Evolutionary conservation across 208 protist genomes (phyloP), one percentile per base, ranked within the genome.

Genomic region (Wallacemonas sp.): DNA sequence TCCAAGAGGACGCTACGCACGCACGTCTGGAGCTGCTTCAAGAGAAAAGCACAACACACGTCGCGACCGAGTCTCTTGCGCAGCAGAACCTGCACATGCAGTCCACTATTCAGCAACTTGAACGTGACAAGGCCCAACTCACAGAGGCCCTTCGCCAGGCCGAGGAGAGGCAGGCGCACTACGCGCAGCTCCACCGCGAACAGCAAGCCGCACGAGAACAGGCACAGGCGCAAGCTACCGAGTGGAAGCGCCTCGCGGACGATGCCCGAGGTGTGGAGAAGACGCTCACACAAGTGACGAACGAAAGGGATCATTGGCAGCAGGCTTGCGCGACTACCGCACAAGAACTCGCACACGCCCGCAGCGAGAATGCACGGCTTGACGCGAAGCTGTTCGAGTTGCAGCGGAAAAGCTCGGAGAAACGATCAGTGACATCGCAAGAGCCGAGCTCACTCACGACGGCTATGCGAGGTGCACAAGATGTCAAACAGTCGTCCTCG

Each of bases 371-470:
- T 34, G 41, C 61, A 14, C n/a, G 61, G 47, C 58, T 72, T 5
- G 66, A 65, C 38, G 66, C 66, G 5, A 33, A 64, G 42, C 39
- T 72, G 34, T 70, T 70, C 26, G 65, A 62, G 46, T 3, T 24
- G n/a, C 65, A 63, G 36, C 65, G 64, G 8, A 46, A 31, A 38
- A 31, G n/a, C n/a, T n/a, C n/a, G n/a, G n/a, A n/a, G n/a, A n/a
- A n/a, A n/a, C n/a, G n/a, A n/a, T n/a, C n/a, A n/a, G n/a, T n/a
- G n/a, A n/a, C n/a, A n/a, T n/a, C n/a, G n/a, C n/a, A n/a, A n/a
- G n/a, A n/a, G n/a, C n/a, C n/a, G n/a, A n/a, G n/a, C n/a, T 21
- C 39, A 31, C 26, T 36, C 26, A 64, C 21, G 41, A n/a, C n/a
- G 34, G 9, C 11, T 8, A 24, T 60, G 54, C n/a, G n/a, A n/a